Evolutionary conservation across 768 basidiomycete genomes (phyloP).

Genomic region (Kwoniella europaea): DNA sequence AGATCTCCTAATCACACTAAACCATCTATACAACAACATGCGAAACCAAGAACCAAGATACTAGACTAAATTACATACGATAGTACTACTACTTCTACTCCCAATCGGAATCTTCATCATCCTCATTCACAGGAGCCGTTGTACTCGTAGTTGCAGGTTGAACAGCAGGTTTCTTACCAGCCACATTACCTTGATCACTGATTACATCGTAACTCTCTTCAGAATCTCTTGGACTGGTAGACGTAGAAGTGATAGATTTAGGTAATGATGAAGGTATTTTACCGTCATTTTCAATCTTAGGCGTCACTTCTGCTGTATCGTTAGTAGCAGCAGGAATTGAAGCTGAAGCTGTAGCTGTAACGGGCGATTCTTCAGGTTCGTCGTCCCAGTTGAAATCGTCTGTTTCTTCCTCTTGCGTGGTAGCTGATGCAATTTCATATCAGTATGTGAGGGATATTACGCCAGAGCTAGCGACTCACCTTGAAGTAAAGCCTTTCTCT

Average conservation of each 20-base stretch:
- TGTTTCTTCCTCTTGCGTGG: conserved; percentile 33
- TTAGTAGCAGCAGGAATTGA: conserved; percentile 2
- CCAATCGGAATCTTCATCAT: conserved; percentile 56
- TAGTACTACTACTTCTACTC: conserved; percentile 32
- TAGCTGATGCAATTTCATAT: conserved; percentile 18
- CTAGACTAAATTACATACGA: conserved; percentile 1
- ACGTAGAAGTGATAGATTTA: conserved; percentile 22
- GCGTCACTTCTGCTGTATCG: conserved; percentile 10
- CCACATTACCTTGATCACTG: conserved; percentile 39
- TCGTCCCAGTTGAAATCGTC: conserved; percentile 59
- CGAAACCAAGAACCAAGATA: not conserved
- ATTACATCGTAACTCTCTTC: conserved; percentile 58
- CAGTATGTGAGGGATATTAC: not conserved
- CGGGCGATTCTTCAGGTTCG: conserved; percentile 40
- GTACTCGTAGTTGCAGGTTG: not conserved
- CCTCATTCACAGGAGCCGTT: conserved; percentile 33
- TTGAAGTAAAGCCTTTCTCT: conserved; percentile 49
- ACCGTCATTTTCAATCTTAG: conserved; percentile 26
- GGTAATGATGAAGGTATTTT: conserved; percentile 15
- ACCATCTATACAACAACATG: conserved; percentile 10
- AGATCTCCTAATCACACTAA: not conserved
- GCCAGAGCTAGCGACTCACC: conserved; percentile 32
- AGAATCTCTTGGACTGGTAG: conserved; percentile 50
- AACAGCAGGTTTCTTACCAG: conserved; percentile 1
- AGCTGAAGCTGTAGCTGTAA: conserved; percentile 5